Percentiles rank a stretch among this genome's conserved stretches.
These are phyloP conservation scores for Noccaea caerulescens DNA, from an alignment of 345 rosid genomes.

Conservation along the genomic window DNA sequence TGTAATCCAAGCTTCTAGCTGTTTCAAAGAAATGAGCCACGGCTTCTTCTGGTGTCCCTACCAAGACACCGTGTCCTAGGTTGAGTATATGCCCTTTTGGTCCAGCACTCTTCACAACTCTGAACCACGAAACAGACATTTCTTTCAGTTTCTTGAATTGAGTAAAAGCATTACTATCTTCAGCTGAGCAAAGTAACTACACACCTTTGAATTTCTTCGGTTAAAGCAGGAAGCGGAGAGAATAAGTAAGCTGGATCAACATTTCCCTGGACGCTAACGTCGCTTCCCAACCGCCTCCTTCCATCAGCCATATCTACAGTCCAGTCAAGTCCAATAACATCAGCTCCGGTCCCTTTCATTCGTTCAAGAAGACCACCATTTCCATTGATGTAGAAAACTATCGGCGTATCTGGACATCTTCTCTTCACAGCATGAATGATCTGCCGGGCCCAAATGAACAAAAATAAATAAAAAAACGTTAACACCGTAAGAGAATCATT, in stretches of 20 bases:
- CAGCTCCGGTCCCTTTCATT: slow-evolving; percentile 88
- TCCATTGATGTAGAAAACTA: slow-evolving; percentile 91
- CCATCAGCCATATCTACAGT: slow-evolving; percentile 95
- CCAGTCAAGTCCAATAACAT: slow-evolving; percentile 97
- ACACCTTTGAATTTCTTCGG: slow-evolving; percentile 81
- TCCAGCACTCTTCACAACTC: slow-evolving; percentile 88
- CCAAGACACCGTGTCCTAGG: slow-evolving; percentile 90
- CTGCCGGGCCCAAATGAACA: slow-evolving; percentile 43
- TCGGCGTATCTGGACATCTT: slow-evolving; percentile 81
- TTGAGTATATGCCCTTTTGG: slow-evolving; percentile 85
- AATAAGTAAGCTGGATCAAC: slow-evolving; percentile 88
- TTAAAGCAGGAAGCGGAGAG: slow-evolving; percentile 74
- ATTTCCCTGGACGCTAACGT: slow-evolving; percentile 80
- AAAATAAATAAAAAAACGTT: background rate
- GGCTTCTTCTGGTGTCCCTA: slow-evolving; percentile 94
- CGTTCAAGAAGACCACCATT: slow-evolving; percentile 93
- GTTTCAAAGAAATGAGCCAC: slow-evolving; percentile 93
- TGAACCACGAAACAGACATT: slow-evolving; percentile 36
- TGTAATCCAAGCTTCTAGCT: slow-evolving; percentile 63
- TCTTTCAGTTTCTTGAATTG: slow-evolving; percentile 21
- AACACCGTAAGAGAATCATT: background rate
- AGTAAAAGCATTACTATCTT: background rate
- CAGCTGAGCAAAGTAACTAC: slow-evolving; percentile 3
- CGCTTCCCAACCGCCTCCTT: slow-evolving; percentile 70
- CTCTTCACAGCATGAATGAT: slow-evolving; percentile 61